These are phyloP conservation scores for Alternaria sp. DNA, from an alignment of 2,329 filamentous ascomycete species.

Conservation along the genomic window DNA sequence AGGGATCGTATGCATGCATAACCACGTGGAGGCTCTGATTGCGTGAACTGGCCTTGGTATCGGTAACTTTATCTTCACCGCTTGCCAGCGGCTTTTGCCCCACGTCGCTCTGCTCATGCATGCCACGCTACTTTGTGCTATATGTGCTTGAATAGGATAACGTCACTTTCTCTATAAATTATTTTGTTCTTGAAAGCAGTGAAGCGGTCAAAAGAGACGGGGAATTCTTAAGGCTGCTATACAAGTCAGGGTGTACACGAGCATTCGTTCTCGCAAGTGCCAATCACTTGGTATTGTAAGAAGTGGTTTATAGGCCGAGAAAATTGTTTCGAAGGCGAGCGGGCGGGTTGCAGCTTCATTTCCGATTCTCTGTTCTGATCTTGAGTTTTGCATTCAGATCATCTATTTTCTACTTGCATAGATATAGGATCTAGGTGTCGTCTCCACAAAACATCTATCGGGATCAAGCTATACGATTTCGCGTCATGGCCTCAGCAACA, in stretches of 20 bases:
- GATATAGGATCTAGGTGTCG: background rate
- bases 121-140: background rate
- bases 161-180: background rate
- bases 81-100: conserved; percentile 7
- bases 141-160: background rate
- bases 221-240: background rate
- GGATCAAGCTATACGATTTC: background rate
- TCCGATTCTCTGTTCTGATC: no score
- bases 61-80: conserved; percentile 42
- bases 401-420: background rate
- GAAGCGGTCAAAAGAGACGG: background rate
- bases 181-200: background rate
- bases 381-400: background rate
- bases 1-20: conserved; percentile 1
- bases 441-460: background rate
- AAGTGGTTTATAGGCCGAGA: background rate
- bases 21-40: conserved; percentile 24
- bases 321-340: background rate
- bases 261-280: background rate
- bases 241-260: conserved; percentile 1
- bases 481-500: conserved; percentile 34
- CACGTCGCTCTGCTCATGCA: background rate
- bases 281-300: background rate
- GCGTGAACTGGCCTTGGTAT: conserved; percentile 16
- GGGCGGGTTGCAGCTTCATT: background rate